Evolutionary conservation across 305 asterid species (phyloP).

Genomic region (Fraxinus xanthoxyloides): DNA sequence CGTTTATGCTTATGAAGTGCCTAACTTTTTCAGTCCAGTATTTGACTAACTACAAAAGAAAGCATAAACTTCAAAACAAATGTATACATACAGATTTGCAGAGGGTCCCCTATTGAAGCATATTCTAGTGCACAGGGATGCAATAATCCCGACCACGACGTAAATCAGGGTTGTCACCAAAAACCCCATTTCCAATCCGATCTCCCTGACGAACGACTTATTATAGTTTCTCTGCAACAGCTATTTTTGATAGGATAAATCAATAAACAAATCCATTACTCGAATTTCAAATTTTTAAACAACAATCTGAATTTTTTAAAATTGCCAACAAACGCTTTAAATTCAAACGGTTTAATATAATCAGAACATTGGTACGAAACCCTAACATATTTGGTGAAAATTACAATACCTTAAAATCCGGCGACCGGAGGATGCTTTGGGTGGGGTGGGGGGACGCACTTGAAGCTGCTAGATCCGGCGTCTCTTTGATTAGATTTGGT

Average conservation of each 20-base stretch:
- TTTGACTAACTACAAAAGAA: not conserved
- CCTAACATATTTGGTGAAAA: not conserved
- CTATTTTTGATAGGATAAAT: slow-evolving; percentile 15
- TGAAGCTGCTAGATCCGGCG: slow-evolving; percentile 41
- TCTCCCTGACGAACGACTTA: not conserved
- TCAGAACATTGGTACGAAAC: slow-evolving; percentile 8
- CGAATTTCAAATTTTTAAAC: not conserved
- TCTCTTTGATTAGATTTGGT: slow-evolving; percentile 28
- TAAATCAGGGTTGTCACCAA: slow-evolving; percentile 70
- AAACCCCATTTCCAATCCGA: slow-evolving; percentile 64
- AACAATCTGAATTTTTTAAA: not conserved
- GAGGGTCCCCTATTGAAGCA: slow-evolving; percentile 96
- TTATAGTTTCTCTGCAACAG: slow-evolving; percentile 19
- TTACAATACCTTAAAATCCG: slow-evolving; percentile 20
- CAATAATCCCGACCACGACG: slow-evolving; percentile 73
- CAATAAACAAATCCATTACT: slow-evolving; percentile 23
- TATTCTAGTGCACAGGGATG: slow-evolving; percentile 64
- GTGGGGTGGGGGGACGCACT: not conserved
- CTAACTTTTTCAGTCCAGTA: not conserved
- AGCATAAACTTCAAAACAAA: not conserved
- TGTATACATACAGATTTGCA: slow-evolving; percentile 67
- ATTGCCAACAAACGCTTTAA: not conserved
- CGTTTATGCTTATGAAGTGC: not conserved
- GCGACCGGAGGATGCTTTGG: slow-evolving; percentile 20
- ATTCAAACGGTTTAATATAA: slow-evolving; percentile 6